These are phyloP conservation scores for Sporothrix euskadiensis DNA, from an alignment of 2,329 filamentous ascomycete genomes.

Conservation along the genomic window DNA sequence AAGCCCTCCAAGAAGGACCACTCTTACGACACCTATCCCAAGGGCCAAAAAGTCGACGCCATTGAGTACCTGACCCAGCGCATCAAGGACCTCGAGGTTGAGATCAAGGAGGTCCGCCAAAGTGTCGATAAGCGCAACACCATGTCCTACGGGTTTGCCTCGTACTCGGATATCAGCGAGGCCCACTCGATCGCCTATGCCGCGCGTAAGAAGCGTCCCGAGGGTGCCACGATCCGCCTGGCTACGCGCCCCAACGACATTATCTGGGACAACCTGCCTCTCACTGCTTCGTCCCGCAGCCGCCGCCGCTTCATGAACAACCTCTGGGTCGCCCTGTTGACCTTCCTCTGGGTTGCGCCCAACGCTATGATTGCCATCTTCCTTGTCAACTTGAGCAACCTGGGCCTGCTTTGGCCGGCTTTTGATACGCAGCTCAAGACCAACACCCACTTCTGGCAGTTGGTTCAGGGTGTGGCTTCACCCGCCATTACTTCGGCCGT, in stretches of 20 bases:
- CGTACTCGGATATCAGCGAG: conserved; percentile 83
- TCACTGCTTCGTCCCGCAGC: conserved; percentile 66
- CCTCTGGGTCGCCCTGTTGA: conserved; percentile 79
- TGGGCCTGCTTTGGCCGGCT: conserved; percentile 74
- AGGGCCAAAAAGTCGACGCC: conserved; percentile 79
- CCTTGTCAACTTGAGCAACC: conserved; percentile 77
- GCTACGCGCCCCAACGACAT: conserved; percentile 88
- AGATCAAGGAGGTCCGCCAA: conserved; percentile 80
- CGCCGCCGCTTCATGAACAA: conserved; percentile 77
- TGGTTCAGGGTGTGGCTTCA: conserved; percentile 88
- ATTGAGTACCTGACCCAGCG: conserved; percentile 89
- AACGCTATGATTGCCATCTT: conserved; percentile 96
- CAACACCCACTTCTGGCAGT: conserved; percentile 72
- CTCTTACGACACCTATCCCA: conserved; percentile 62
- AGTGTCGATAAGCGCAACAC: conserved; percentile 84
- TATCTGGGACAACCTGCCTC: conserved; percentile 90
- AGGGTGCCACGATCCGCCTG: conserved; percentile 73
- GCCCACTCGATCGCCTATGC: conserved; percentile 85
- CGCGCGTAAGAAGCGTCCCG: conserved; percentile 75
- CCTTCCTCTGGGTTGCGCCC: conserved; percentile 82
- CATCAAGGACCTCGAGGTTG: conserved; percentile 76
- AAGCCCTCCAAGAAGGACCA: conserved; percentile 78
- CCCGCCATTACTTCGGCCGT: conserved; percentile 84
- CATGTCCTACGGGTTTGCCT: conserved; percentile 91
- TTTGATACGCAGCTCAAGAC: conserved; percentile 67